Percentiles rank a stretch among this genome's conserved stretches.
Evolutionary conservation across 495 filamentous ascomycete genomes (phyloP).

Genomic region (Daldinia childiae): DNA sequence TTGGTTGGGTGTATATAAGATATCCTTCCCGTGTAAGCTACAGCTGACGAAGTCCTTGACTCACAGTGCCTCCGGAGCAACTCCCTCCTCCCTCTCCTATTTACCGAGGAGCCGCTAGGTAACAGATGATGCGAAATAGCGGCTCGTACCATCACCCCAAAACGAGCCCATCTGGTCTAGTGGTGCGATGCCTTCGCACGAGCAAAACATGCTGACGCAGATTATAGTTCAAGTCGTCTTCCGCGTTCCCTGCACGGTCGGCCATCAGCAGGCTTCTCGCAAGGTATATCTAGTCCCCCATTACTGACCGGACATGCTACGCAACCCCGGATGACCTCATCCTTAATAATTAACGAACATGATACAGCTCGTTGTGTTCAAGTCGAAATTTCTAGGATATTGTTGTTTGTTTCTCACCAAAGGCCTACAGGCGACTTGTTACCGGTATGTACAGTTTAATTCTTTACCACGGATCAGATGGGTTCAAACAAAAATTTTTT

Average conservation of each 20-base stretch:
- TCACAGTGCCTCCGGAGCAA: background rate
- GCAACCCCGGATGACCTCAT: background rate
- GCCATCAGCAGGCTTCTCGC: slow-evolving; percentile 1
- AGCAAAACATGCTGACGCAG: slow-evolving; percentile 4
- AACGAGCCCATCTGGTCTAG: slow-evolving; percentile 15
- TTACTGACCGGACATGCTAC: background rate
- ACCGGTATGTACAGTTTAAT: background rate
- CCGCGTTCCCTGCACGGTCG: background rate
- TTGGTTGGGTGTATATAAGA: background rate
- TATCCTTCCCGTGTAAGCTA: background rate
- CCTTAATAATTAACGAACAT: background rate
- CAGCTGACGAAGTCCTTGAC: too few species aligned
- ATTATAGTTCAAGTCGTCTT: slow-evolving; percentile 11
- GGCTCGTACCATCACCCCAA: background rate
- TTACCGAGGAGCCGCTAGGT: background rate
- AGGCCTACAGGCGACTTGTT: background rate
- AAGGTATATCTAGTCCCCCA: slow-evolving; percentile 1
- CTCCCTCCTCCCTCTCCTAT: background rate
- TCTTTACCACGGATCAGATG: background rate
- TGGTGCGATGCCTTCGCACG: background rate
- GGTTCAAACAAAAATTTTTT: background rate
- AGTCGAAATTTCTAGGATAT: background rate
- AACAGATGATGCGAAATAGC: background rate
- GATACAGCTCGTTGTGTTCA: background rate
- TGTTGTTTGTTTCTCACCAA: background rate